Evolutionary conservation across 2,329 filamentous ascomycete genomes (phyloP).

Genomic region (Colletotrichum liriopes): DNA sequence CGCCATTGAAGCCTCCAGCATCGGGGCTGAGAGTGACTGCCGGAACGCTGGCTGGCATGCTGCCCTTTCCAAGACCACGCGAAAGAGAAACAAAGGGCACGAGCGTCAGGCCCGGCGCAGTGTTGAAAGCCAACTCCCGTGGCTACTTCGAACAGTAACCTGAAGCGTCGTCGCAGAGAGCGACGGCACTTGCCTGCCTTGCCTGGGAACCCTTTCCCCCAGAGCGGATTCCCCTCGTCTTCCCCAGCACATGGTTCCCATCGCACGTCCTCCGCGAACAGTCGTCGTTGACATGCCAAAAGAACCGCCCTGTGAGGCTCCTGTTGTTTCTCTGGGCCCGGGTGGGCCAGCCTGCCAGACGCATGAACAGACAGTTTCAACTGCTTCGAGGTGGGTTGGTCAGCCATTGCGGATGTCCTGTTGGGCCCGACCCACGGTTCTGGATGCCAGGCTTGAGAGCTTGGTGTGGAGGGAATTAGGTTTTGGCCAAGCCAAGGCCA

Average conservation of each 20-base stretch:
- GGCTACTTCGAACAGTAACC: neutral
- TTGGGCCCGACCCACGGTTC: neutral
- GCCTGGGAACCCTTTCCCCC: slow-evolving; percentile 16
- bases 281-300: slow-evolving; percentile 6
- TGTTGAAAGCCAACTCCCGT: slow-evolving; percentile 5
- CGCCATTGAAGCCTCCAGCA: slow-evolving; percentile 33
- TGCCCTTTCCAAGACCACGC: slow-evolving; percentile 19
- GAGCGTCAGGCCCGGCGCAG: slow-evolving; percentile 14
- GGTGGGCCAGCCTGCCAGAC: neutral
- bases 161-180: slow-evolving; percentile 9
- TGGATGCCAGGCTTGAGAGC: neutral
- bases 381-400: slow-evolving; percentile 29
- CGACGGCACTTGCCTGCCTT: neutral
- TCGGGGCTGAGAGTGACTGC: neutral
- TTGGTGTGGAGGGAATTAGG: slow-evolving; percentile 9
- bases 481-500: neutral
- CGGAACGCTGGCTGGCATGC: neutral
- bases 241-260: neutral
- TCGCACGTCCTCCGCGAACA: neutral
- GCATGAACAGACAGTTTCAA: slow-evolving; percentile 37
- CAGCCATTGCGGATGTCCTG: slow-evolving; percentile 15
- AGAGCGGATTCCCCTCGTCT: slow-evolving; percentile 14
- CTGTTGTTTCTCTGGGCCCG: neutral
- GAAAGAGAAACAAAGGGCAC: slow-evolving; percentile 15
- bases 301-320: slow-evolving; percentile 28